These are phyloP conservation scores for Mycena floridula DNA, from an alignment of 768 basidiomycete species.

Conservation along the genomic window DNA sequence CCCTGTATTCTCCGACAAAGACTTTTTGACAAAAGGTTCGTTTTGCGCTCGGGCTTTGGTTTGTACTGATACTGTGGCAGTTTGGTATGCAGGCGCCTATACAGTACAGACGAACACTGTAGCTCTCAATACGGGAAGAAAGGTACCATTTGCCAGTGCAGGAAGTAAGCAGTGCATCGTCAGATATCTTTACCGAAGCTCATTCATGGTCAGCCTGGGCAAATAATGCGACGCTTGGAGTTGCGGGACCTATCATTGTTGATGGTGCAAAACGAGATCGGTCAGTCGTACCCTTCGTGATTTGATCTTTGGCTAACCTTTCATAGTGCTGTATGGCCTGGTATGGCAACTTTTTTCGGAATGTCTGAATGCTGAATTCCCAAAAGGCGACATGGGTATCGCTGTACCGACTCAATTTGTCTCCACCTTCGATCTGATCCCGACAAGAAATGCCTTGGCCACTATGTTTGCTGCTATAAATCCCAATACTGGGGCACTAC, in stretches of 20 bases:
- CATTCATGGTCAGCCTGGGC: conserved; percentile 35
- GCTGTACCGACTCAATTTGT: conserved; percentile 34
- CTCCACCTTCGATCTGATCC: conserved; percentile 51
- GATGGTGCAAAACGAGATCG: conserved; percentile 56
- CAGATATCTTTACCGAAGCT: neutral
- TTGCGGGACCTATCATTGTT: conserved; percentile 55
- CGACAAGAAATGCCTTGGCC: conserved; percentile 48
- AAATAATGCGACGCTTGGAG: conserved; percentile 48
- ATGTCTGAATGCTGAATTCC: neutral
- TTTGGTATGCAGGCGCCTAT: conserved; percentile 13
- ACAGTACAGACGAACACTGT: conserved; percentile 10
- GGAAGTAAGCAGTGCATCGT: conserved; percentile 26
- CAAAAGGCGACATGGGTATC: conserved; percentile 53
- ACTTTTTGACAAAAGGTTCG: conserved; percentile 30
- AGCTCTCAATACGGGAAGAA: conserved; percentile 41
- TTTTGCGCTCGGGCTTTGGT: neutral
- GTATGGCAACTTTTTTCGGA: conserved; percentile 15
- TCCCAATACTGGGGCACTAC: conserved; percentile 46
- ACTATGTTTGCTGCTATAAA: conserved; percentile 54
- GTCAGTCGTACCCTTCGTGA: neutral
- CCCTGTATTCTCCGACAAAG: conserved; percentile 21
- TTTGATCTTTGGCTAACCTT: neutral
- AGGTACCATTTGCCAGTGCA: conserved; percentile 38
- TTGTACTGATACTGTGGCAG: conserved; percentile 14
- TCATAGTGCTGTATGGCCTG: conserved; percentile 51